Percentiles rank a stretch among this genome's conserved stretches.
These are phyloP conservation scores for Furcasterigmium furcatum DNA, from an alignment of 2,329 filamentous ascomycete genomes.

Conservation along the genomic window DNA sequence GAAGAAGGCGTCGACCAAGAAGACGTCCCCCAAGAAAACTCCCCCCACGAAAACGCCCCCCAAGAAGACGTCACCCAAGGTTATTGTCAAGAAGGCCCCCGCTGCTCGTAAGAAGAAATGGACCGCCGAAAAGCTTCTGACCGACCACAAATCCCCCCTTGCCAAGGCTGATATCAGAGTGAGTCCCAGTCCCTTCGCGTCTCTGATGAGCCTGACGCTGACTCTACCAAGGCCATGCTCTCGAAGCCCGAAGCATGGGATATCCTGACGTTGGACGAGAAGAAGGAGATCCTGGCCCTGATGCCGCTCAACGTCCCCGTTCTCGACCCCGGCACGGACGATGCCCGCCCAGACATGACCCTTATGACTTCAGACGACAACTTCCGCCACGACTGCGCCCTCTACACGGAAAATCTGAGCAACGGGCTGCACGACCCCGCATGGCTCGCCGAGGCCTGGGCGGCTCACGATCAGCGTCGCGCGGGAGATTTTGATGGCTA, in stretches of 20 bases:
- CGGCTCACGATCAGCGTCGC: constrained; percentile 44
- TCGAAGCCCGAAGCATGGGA: constrained; percentile 35
- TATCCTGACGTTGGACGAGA: constrained; percentile 26
- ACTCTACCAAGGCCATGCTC: constrained; percentile 25
- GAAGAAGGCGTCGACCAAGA: background rate
- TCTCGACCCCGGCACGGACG: constrained; percentile 24
- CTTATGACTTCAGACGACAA: constrained; percentile 43
- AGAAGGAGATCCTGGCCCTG: constrained; percentile 29
- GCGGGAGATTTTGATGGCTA: constrained; percentile 48
- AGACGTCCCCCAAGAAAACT: background rate
- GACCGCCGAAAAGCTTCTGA: constrained; percentile 29
- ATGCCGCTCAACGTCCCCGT: constrained; percentile 34
- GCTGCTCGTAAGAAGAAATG: constrained; percentile 25
- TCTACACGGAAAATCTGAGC: constrained; percentile 41
- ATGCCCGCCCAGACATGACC: constrained; percentile 35
- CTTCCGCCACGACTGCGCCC: constrained; percentile 45
- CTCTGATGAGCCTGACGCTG: background rate
- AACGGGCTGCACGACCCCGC: constrained; percentile 47
- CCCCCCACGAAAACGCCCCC: background rate
- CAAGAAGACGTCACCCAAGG: background rate
- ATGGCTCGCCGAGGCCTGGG: constrained; percentile 51
- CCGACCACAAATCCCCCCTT: constrained; percentile 32
- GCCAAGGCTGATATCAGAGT: constrained; percentile 34
- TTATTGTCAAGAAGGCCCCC: constrained; percentile 13
- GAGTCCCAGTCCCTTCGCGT: constrained; percentile 6